Percentiles rank a stretch among this genome's conserved stretches.
Conservation (phyloP, 306 rosid genomes). For the Luffa aegyptiaca region DNA sequence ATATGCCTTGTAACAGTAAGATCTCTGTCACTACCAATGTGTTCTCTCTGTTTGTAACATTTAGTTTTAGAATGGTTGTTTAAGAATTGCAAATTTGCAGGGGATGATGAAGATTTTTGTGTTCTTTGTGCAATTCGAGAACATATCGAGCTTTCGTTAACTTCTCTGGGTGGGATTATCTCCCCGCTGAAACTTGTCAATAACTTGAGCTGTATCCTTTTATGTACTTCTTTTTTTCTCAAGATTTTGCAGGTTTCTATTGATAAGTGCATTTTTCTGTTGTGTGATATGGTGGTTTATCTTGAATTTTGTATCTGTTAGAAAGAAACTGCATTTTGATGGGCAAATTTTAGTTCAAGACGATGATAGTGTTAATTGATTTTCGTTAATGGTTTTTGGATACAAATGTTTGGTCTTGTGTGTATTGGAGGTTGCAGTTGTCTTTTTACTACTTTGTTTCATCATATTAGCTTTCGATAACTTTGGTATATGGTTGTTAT, state of each 20-base stretch:
- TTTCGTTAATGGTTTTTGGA: not conserved
- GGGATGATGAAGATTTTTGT: conserved; percentile 42
- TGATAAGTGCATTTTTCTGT: not conserved
- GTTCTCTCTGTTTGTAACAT: not conserved
- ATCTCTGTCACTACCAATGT: not conserved
- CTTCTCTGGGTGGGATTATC: conserved; percentile 29
- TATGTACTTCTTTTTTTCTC: not conserved
- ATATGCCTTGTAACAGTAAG: conserved; percentile 33
- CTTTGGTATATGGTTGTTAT: conserved; percentile 16
- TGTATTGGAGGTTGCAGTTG: not conserved
- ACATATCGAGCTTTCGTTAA: conserved; percentile 42
- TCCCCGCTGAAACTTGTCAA: conserved; percentile 48
- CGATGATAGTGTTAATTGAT: not conserved
- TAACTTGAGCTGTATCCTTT: conserved; percentile 76
- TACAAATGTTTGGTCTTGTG: not conserved
- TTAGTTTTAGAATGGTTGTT: not conserved
- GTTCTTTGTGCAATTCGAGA: conserved; percentile 52
- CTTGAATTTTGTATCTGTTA: not conserved
- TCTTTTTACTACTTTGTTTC: not conserved
- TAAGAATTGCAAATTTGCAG: conserved; percentile 31
- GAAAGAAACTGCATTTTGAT: not conserved
- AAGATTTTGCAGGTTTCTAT: not conserved
- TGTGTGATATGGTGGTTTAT: not conserved
- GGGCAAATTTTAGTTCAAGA: not conserved
- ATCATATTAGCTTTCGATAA: not conserved